Evolutionary conservation across 2,329 filamentous ascomycete genomes (phyloP).

Genomic region (Cordyceps militaris): DNA sequence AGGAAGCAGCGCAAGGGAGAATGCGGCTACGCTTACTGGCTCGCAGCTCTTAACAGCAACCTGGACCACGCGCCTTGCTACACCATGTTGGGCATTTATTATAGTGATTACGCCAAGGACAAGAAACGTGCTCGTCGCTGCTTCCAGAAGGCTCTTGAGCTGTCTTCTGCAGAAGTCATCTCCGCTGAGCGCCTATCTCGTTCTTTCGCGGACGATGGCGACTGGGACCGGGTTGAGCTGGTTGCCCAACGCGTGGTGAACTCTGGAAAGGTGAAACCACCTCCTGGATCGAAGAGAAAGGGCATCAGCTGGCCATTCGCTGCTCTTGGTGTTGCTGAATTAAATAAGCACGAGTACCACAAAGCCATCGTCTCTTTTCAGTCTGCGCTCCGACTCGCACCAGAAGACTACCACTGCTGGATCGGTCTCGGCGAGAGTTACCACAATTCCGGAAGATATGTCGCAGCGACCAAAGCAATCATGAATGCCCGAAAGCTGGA

Average conservation of each 20-base stretch:
- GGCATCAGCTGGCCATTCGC: conserved; percentile 95
- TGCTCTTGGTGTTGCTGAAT: conserved; percentile 84
- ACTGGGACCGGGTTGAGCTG: conserved; percentile 95
- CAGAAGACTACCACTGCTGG: conserved; percentile 89
- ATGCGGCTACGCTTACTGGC: conserved; percentile 69
- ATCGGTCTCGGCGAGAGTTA: conserved; percentile 97
- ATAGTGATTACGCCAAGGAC: conserved; percentile 84
- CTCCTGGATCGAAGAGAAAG: conserved; percentile 87
- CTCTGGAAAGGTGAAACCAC: conserved; percentile 84
- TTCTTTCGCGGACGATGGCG: conserved; percentile 79
- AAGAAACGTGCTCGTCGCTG: conserved; percentile 81
- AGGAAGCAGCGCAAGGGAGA: conserved; percentile 69
- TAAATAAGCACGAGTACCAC: conserved; percentile 87
- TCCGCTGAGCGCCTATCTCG: conserved; percentile 82
- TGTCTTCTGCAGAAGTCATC: conserved; percentile 78
- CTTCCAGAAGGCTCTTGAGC: conserved; percentile 92
- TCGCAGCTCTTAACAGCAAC: conserved; percentile 78
- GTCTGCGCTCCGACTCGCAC: conserved; percentile 73
- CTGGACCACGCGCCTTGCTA: conserved; percentile 86
- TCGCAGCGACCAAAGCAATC: conserved; percentile 90
- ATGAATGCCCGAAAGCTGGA: conserved; percentile 75
- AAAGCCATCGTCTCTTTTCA: conserved; percentile 90
- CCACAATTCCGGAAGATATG: conserved; percentile 84
- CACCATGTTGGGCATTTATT: conserved; percentile 83
- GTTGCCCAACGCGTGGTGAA: conserved; percentile 86